phyloP scores from a whole-genome alignment of 1,284 basidiomycete species.

The Cryptococcus sp. region DNA sequence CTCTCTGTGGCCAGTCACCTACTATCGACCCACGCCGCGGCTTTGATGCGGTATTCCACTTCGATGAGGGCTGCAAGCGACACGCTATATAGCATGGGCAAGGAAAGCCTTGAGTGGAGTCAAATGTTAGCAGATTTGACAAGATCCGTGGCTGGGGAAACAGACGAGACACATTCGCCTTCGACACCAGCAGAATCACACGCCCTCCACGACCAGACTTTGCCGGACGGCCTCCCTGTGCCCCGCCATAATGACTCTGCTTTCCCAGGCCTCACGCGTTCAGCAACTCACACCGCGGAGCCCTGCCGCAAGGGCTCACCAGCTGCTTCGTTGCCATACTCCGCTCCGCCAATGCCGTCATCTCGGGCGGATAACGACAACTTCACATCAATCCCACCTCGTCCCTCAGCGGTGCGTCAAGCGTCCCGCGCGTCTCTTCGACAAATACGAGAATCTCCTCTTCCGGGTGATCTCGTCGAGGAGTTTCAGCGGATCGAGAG shows the following conservation, averaged over 20 bases:
- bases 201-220: too few species aligned
- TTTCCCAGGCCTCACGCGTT: too few species aligned
- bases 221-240: too few species aligned
- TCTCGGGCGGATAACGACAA: too few species aligned
- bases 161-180: too few species aligned
- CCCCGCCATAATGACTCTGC: too few species aligned
- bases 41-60: conserved; percentile 30
- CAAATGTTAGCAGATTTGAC: conserved; percentile 27
- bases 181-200: too few species aligned
- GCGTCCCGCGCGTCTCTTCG: neutral
- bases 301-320: too few species aligned
- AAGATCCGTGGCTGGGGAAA: too few species aligned
- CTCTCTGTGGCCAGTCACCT: conserved; percentile 38
- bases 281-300: too few species aligned
- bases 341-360: too few species aligned
- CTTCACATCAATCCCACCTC: neutral
- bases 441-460: conserved; percentile 8
- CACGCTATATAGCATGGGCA: conserved; percentile 31
- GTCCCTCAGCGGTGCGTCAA: neutral
- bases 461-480: conserved; percentile 8
- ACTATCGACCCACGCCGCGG: conserved; percentile 35
- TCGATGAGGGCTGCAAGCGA: conserved; percentile 25
- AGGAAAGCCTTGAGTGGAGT: conserved; percentile 38
- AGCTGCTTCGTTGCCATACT: too few species aligned
- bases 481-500: neutral